These are phyloP conservation scores for Aureobasidium sp. DNA, from an alignment of 2,329 filamentous ascomycete species.

Conservation along the genomic window DNA sequence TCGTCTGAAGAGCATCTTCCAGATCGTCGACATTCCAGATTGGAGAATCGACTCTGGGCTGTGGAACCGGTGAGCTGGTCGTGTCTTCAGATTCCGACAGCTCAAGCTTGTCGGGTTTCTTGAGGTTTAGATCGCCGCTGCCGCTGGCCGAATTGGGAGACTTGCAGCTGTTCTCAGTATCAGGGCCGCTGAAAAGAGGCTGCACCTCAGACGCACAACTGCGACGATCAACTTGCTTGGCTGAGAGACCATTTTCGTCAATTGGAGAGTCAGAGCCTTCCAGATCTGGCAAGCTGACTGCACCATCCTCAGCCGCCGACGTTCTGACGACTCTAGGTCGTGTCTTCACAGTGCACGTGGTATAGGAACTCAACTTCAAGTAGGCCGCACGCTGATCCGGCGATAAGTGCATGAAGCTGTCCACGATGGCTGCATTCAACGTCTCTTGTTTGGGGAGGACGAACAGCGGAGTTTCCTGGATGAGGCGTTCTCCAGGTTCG, in stretches of 20 bases:
- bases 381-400: neutral
- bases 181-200: neutral
- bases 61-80: neutral
- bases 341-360: neutral
- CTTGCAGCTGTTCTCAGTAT: neutral
- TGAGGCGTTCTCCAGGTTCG: slow-evolving; percentile 20
- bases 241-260: neutral
- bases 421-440: neutral
- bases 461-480: slow-evolving; percentile 20
- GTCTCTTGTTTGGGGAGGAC: neutral
- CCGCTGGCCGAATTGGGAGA: neutral
- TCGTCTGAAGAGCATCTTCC: neutral
- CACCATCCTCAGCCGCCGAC: neutral
- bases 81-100: neutral
- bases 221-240: neutral
- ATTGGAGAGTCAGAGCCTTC: neutral
- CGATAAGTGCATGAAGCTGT: neutral
- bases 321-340: neutral
- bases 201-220: slow-evolving; percentile 1
- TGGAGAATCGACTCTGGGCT: neutral
- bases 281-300: neutral
- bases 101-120: neutral
- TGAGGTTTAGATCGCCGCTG: neutral
- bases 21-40: neutral
- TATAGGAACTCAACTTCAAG: neutral